Base-by-base conservation (phyloP, 768 basidiomycete species). In the Amanita muscaria region DNA sequence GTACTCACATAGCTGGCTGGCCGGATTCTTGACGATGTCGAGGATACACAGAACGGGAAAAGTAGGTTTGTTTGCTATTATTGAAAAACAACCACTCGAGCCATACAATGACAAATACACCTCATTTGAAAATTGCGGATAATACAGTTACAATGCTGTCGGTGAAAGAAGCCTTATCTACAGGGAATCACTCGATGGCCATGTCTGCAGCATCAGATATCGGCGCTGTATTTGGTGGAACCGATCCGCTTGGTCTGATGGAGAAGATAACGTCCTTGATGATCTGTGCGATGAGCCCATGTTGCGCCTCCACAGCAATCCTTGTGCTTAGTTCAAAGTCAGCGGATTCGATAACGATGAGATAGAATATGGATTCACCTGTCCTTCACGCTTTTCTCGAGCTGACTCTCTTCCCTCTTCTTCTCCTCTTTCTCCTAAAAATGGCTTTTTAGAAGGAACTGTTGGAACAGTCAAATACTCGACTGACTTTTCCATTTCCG, bases 191-290 rank as follows among this genome's bases (percentile, higher is more conserved):
- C 49, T 71, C 69, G 36, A 73, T 71, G 23, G 68, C 61, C 73
- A 74, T 73, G 49, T 70, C 68, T 8, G 66, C 62, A 18, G 66
- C 60, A 19, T 74, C 68, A 35, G 60, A 55, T 15, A 74, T 56
- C 40, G 56, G 56, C 33, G 60, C 50, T 7, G 58, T 49, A 8
- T 40, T 46, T n/a, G 23, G 21, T 18, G 44, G 38, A 49, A 41
- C 15, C 50, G 51, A 47, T 47, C 48, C 61, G 27, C 9, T 64
- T 10, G 71, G 75, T 11, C 71, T 67, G 64, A 68, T 69, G 9
- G 87, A 89, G 58, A 97, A 96, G 31, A 97, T 76, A 34, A 89
- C 76, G 50, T 94, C 91, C 60, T 98, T 97, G 58, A 98, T 73
- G 4, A 94, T 80, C 58, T 97, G 93, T 2, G 91, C 73, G 49